These are phyloP conservation scores for Aspergillus bombycis DNA, from an alignment of 2,329 filamentous ascomycete species.

Conservation along the genomic window DNA sequence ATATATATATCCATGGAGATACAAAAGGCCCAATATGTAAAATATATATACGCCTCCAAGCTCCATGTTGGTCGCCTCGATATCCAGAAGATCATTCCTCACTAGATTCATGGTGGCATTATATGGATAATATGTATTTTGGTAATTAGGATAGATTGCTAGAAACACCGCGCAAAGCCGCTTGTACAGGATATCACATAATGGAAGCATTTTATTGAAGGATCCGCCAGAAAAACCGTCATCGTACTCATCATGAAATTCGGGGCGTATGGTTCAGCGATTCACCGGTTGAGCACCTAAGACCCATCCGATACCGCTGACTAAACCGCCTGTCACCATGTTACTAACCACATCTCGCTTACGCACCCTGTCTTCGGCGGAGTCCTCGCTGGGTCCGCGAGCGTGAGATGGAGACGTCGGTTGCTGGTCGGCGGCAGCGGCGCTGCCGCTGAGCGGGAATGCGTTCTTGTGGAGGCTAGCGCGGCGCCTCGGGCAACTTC, in stretches of 20 bases:
- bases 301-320: constrained; percentile 67
- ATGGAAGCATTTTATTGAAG: neutral
- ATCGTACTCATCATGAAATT: constrained; percentile 1
- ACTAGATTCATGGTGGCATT: neutral
- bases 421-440: constrained; percentile 11
- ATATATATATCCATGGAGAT: no score
- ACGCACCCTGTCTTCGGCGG: constrained; percentile 39
- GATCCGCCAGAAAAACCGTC: neutral
- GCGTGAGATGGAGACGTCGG: constrained; percentile 8
- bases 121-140: neutral
- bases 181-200: constrained; percentile 9
- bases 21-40: no score
- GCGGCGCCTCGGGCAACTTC: constrained; percentile 56
- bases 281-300: constrained; percentile 56
- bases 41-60: no score
- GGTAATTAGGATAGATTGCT: neutral
- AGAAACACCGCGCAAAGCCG: neutral
- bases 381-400: constrained; percentile 17
- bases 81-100: neutral
- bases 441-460: constrained; percentile 43
- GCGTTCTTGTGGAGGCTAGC: constrained; percentile 52
- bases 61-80: no score
- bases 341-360: constrained; percentile 63
- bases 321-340: constrained; percentile 65
- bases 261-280: constrained; percentile 20